Evolutionary conservation across 2,329 filamentous ascomycete species (phyloP).

Genomic region (Lasiodiplodia sp.): DNA sequence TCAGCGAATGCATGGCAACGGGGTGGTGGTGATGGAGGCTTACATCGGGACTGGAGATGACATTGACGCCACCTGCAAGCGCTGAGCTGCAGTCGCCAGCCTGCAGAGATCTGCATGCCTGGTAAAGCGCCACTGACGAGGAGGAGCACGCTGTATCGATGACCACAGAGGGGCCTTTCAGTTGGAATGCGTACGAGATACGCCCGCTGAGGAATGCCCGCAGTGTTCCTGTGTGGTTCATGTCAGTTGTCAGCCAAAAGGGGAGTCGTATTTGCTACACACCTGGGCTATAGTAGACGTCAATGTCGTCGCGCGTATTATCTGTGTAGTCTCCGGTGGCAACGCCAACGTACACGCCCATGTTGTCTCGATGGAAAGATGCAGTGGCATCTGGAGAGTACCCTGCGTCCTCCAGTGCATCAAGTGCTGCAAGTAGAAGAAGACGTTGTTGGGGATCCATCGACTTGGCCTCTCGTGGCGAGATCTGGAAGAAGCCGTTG

Average conservation of each 20-base stretch:
- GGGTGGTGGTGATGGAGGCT: slow-evolving; percentile 8
- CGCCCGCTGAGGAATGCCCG: slow-evolving; percentile 32
- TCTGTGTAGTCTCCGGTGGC: slow-evolving; percentile 43
- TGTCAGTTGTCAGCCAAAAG: slow-evolving; percentile 40
- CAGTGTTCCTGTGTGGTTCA: slow-evolving; percentile 35
- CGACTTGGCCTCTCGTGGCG: slow-evolving; percentile 19
- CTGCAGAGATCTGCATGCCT: slow-evolving; percentile 38
- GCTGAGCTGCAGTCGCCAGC: slow-evolving; percentile 40
- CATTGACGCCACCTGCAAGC: slow-evolving; percentile 47
- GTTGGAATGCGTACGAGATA: slow-evolving; percentile 33
- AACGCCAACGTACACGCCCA: slow-evolving; percentile 46
- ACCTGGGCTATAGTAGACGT: slow-evolving; percentile 20
- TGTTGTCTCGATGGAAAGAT: slow-evolving; percentile 33
- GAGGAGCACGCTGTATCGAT: slow-evolving; percentile 42
- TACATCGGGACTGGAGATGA: slow-evolving; percentile 36
- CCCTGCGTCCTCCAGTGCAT: slow-evolving; percentile 36
- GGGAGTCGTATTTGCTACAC: slow-evolving; percentile 27
- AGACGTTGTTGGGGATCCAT: slow-evolving; percentile 32
- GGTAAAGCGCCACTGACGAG: slow-evolving; percentile 36
- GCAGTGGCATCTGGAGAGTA: slow-evolving; percentile 34
- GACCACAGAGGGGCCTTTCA: slow-evolving; percentile 30
- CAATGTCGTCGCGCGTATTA: slow-evolving; percentile 35
- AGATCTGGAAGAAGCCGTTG: slow-evolving; percentile 24
- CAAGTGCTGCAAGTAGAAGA: slow-evolving; percentile 17
- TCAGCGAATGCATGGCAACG: slow-evolving; percentile 37